Conservation (phyloP, 164 flowering plant species). For the Saururus chinensis region DNA sequence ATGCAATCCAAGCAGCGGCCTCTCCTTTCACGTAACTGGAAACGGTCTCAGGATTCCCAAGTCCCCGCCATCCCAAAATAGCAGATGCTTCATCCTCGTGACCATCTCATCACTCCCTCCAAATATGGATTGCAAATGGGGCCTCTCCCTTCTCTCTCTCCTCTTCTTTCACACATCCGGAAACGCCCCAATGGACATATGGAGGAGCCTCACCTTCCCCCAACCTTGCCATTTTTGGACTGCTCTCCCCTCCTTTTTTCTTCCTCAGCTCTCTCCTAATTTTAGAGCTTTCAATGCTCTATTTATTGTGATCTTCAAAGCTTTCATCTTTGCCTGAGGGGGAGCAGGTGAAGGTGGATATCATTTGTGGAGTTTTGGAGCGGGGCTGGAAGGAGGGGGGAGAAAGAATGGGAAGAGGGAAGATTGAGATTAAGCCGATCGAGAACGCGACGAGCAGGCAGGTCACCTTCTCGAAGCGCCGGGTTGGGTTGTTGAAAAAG, state of each 20-base stretch:
- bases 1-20: too few species aligned
- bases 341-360: neutral
- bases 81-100: too few species aligned
- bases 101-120: too few species aligned
- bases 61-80: too few species aligned
- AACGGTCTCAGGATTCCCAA: too few species aligned
- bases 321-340: neutral
- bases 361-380: neutral
- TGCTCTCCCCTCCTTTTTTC: neutral
- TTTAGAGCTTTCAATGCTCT: neutral
- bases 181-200: neutral
- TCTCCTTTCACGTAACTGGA: too few species aligned
- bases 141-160: too few species aligned
- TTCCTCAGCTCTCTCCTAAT: neutral
- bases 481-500: slow-evolving; percentile 67
- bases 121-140: too few species aligned
- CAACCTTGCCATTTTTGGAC: slow-evolving; percentile 5
- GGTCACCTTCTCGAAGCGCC: slow-evolving; percentile 79
- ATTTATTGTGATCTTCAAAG: neutral
- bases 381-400: neutral
- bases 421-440: slow-evolving; percentile 80
- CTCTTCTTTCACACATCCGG: too few species aligned
- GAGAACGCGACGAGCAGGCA: slow-evolving; percentile 74
- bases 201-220: slow-evolving; percentile 1
- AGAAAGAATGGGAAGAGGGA: slow-evolving; percentile 59